phyloP scores from a whole-genome alignment of 176 grass and related monocot species.

The Neostapfia colusana region DNA sequence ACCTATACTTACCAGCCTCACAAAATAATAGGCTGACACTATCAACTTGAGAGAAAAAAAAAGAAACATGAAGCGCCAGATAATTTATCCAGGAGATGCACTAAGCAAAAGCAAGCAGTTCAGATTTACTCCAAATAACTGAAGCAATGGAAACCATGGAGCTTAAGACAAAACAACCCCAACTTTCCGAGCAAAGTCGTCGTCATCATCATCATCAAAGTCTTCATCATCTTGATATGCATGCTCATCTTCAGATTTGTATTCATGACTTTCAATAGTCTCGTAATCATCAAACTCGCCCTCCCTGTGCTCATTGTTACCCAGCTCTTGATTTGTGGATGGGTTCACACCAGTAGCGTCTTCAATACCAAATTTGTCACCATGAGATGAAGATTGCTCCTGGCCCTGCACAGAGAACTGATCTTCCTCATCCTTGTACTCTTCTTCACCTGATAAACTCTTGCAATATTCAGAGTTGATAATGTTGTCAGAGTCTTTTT shows the following conservation, averaged over 20 bases:
- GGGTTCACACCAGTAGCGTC: conserved; percentile 46
- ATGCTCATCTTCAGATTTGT: conserved; percentile 62
- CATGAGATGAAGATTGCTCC: conserved; percentile 40
- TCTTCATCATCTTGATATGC: conserved; percentile 61
- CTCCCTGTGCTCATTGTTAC: conserved; percentile 57
- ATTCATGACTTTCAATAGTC: conserved; percentile 46
- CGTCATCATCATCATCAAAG: conserved; percentile 76
- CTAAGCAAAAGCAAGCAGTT: conserved; percentile 34
- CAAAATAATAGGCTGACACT: conserved; percentile 44
- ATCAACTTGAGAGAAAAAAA: conserved; percentile 12
- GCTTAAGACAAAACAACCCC: conserved; percentile 67
- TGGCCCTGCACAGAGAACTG: conserved; percentile 47
- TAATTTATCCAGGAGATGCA: conserved; percentile 41
- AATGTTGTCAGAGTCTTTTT: conserved; percentile 33
- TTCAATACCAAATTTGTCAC: conserved; percentile 40
- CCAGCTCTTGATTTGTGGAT: conserved; percentile 50
- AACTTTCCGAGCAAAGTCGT: conserved; percentile 81
- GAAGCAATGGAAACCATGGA: conserved; percentile 15
- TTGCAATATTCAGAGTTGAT: conserved; percentile 52
- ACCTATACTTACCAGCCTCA: conserved; percentile 47
- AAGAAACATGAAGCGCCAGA: conserved; percentile 38
- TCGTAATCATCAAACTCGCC: conserved; percentile 52
- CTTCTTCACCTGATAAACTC: conserved; percentile 45
- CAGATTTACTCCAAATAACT: conserved; percentile 30
- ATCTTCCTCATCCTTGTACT: conserved; percentile 49